Conservation (phyloP, 2,329 filamentous ascomycete genomes). For the Huntiella abstrusa region DNA sequence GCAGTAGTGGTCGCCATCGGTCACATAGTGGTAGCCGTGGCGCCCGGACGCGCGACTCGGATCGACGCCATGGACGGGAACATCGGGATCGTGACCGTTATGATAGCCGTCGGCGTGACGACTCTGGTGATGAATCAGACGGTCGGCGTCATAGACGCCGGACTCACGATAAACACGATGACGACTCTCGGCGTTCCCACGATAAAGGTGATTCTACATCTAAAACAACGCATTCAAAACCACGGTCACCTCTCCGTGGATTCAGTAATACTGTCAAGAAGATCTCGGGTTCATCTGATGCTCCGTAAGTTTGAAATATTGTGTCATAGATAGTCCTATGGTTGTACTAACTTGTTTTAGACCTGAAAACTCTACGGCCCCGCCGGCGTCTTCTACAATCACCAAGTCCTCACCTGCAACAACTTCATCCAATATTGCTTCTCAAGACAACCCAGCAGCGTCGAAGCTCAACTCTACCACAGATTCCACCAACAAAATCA, state of each 20-base stretch:
- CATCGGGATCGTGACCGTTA: constrained; percentile 2
- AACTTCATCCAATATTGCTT: background rate
- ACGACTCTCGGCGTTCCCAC: constrained; percentile 6
- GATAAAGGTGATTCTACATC: background rate
- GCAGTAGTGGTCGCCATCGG: background rate
- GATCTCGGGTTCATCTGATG: background rate
- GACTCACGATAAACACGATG: too few relatives aligned
- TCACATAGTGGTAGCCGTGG: constrained; percentile 2
- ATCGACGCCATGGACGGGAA: background rate
- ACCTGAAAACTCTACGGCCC: background rate
- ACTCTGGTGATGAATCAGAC: constrained; percentile 13
- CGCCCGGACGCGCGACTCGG: background rate
- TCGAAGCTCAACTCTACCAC: background rate
- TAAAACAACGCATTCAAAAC: constrained; percentile 14
- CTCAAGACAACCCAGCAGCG: background rate
- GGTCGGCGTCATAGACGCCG: constrained; percentile 11
- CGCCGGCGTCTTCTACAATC: background rate
- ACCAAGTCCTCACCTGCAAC: background rate
- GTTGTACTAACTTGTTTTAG: background rate
- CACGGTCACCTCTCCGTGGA: constrained; percentile 21
- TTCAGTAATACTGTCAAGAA: constrained; percentile 16
- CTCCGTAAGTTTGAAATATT: background rate
- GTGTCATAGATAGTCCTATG: background rate
- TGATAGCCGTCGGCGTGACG: constrained; percentile 17
- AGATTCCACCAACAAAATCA: too few relatives aligned